Conservation (phyloP, 768 basidiomycete genomes). For the Rhizopogon rudus region DNA sequence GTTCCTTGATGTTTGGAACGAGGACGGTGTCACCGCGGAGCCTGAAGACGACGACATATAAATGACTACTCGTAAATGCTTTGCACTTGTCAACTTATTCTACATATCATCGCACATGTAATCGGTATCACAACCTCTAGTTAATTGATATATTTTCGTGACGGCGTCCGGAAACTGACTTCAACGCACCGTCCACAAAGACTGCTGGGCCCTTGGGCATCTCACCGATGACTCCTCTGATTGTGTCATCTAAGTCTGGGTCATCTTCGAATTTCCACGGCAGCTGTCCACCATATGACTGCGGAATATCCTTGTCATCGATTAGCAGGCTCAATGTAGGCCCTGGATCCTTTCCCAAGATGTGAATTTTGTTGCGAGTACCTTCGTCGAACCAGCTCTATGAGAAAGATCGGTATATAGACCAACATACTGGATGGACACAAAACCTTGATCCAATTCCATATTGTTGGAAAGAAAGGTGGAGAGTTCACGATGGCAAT, state of each 20-base stretch:
- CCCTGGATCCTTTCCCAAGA: slow-evolving; percentile 60
- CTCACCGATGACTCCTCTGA: slow-evolving; percentile 38
- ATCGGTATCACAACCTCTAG: slow-evolving; percentile 13
- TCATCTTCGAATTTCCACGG: slow-evolving; percentile 67
- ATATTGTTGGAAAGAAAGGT: slow-evolving; percentile 76
- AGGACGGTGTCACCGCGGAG: slow-evolving; percentile 70
- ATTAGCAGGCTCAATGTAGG: slow-evolving; percentile 48
- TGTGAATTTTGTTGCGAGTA: slow-evolving; percentile 72
- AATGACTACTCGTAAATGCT: slow-evolving; percentile 3
- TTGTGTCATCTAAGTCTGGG: slow-evolving; percentile 56
- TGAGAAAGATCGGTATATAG: background rate
- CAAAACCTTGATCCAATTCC: slow-evolving; percentile 75
- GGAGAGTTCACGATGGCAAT: slow-evolving; percentile 77
- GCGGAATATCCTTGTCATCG: slow-evolving; percentile 49
- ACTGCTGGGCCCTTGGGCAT: slow-evolving; percentile 54
- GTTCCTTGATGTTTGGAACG: slow-evolving; percentile 80
- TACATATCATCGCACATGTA: slow-evolving; percentile 26
- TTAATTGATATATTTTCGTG: background rate
- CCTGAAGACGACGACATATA: slow-evolving; percentile 43
- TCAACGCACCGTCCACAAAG: slow-evolving; percentile 40
- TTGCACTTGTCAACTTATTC: background rate
- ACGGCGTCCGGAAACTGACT: background rate
- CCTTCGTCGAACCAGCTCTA: slow-evolving; percentile 79
- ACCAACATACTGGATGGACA: background rate
- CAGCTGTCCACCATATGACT: slow-evolving; percentile 68